Percentiles rank a stretch among this genome's conserved stretches.
Evolutionary conservation across 257 asterid species (phyloP).

Genomic region (Verbascum thapsus): DNA sequence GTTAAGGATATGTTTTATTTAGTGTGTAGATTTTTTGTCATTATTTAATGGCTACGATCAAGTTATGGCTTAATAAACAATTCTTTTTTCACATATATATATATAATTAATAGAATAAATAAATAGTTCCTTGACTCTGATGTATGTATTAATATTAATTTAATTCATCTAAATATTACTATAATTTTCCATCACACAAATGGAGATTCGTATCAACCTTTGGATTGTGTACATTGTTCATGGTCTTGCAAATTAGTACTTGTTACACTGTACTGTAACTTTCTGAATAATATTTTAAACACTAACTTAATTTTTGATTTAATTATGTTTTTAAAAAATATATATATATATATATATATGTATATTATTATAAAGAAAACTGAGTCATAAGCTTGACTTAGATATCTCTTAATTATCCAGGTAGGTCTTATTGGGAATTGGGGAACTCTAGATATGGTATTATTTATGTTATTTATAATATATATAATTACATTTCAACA

Average conservation of each 20-base stretch:
- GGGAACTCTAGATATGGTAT: constrained; percentile 35
- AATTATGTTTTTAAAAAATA: neutral
- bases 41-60: neutral
- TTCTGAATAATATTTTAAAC: no score
- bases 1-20: no score
- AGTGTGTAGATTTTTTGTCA: neutral
- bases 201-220: constrained; percentile 48
- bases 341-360: neutral
- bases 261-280: constrained; percentile 41
- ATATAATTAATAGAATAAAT: constrained; percentile 12
- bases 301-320: constrained; percentile 16
- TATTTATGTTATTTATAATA: constrained; percentile 6
- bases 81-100: neutral
- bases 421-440: constrained; percentile 36
- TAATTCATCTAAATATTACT: neutral
- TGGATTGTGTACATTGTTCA: constrained; percentile 59
- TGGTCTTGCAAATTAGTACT: constrained; percentile 40
- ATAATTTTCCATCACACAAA: constrained; percentile 22
- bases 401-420: constrained; percentile 40
- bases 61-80: neutral
- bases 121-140: constrained; percentile 9
- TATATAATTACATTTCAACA: neutral
- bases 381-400: no score
- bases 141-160: neutral
- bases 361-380: constrained; percentile 12